A percentile compares a stretch with the other conserved stretches of the same genome.
phyloP scores from a whole-genome alignment of 805 yeast species.

The Starmerella bombicola region DNA sequence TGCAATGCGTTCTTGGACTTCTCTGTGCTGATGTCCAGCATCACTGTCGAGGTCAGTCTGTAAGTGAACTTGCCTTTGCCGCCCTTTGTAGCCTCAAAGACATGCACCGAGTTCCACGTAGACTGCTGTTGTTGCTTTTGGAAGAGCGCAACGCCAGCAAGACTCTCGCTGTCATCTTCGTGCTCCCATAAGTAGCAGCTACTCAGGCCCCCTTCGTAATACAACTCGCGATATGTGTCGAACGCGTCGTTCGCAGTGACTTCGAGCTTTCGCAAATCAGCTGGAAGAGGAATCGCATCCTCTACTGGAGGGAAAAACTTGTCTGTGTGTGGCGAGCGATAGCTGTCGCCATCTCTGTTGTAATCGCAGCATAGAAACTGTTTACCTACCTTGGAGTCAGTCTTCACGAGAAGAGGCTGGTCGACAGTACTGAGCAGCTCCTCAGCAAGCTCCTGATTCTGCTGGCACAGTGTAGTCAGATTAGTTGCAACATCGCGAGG shows the following conservation, averaged over 20 bases:
- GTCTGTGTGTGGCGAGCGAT: constrained; percentile 84
- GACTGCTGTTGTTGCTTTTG: constrained; percentile 39
- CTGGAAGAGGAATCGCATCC: constrained; percentile 51
- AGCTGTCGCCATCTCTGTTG: constrained; percentile 87
- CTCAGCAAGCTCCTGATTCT: constrained; percentile 63
- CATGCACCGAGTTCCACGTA: constrained; percentile 89
- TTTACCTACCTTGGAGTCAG: constrained; percentile 47
- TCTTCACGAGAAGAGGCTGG: constrained; percentile 52
- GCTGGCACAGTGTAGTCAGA: constrained; percentile 37
- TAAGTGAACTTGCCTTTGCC: constrained; percentile 30
- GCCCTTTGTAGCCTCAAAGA: constrained; percentile 42
- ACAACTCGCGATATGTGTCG: constrained; percentile 82
- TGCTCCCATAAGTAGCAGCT: constrained; percentile 88
- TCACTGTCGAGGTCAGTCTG: constrained; percentile 75
- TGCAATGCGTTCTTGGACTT: constrained; percentile 29
- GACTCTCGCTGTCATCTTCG: constrained; percentile 34
- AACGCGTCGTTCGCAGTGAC: constrained; percentile 75
- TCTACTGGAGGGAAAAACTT: constrained; percentile 49
- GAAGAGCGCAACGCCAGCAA: constrained; percentile 84
- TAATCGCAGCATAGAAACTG: constrained; percentile 79
- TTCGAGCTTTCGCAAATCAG: constrained; percentile 58
- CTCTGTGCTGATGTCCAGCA: constrained; percentile 67
- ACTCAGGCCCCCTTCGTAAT: constrained; percentile 88
- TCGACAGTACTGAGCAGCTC: constrained; percentile 81
- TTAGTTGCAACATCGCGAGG: constrained; percentile 46